Evolutionary conservation across 2,329 filamentous ascomycete species (phyloP).

Genomic region (Apiospora arundinis): DNA sequence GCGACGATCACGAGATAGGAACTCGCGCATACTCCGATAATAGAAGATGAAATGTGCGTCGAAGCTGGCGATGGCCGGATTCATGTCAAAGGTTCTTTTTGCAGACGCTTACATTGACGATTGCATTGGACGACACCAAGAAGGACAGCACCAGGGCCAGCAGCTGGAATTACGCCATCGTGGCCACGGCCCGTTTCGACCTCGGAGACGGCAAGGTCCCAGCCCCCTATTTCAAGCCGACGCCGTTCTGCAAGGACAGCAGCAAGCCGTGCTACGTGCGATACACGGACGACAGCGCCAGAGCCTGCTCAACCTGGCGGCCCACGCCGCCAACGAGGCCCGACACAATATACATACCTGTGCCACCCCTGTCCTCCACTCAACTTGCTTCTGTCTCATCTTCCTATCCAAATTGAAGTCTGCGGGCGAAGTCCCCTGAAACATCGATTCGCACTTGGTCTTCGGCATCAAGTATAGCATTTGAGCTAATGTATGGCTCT

Average conservation of each 20-base stretch:
- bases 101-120: too few species aligned
- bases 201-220: constrained; percentile 11
- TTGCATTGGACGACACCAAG: too few species aligned
- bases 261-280: constrained; percentile 22
- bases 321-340: constrained; percentile 1
- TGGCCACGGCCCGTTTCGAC: constrained; percentile 19
- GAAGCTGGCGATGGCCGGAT: neutral
- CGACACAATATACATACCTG: too few species aligned
- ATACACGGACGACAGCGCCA: constrained; percentile 1
- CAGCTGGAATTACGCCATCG: constrained; percentile 20
- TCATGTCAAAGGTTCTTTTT: too few species aligned
- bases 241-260: constrained; percentile 12
- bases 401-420: neutral
- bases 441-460: neutral
- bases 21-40: neutral
- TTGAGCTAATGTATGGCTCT: too few species aligned
- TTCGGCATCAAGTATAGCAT: too few species aligned
- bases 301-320: constrained; percentile 12
- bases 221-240: constrained; percentile 3
- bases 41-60: neutral
- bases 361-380: too few species aligned
- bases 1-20: neutral
- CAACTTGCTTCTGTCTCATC: too few species aligned
- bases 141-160: neutral
- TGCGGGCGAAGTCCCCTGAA: neutral